Evolutionary conservation across 305 asterid species (phyloP), one percentile per base, ranked within the genome.

Genomic region (Lippia alba): DNA sequence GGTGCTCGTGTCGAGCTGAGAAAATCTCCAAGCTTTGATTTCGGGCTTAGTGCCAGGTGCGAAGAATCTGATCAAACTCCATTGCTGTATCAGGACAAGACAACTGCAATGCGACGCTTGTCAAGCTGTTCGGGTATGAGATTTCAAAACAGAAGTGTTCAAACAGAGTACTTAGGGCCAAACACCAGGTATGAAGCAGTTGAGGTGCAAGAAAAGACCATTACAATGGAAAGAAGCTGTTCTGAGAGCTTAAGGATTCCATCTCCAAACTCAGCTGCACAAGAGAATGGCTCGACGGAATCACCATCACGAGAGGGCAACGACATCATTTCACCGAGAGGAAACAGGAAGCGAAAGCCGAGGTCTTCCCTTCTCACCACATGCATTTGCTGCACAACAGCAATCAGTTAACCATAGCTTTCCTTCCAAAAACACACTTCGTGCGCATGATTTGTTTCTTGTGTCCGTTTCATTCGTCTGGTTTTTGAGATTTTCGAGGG

Each of bases 21-120:
- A 54, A 91, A 85, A 79, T 89, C 79, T 3, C 96, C 96, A 9
- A 88, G 94, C 76, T 89, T 87, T 15, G 92, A 88, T 24, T 89
- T 91, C 59, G 92, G 94, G 30, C 41, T 84, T 6, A 75, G 70
- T 57, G 68, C 80, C 58, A 81, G 78, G 75, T 70, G 83, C 0
- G 83, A 74, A 36, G 94, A 88, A 61, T 91, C 96, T 1, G 97
- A 85, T 71, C 90, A 83, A 78, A 91, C 96, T 19, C 97, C 96
- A 10, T 73, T 88, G 5, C 74, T 91, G 10, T 84, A 73, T 65
- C 83, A 75, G 15, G 91, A 85, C 56, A 86, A 61, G 74, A 63
- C 6, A 36, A 4, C 86, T 16, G 76, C 81, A 17, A 66, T 70
- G 16, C 73, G 94, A 81, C 85, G 90, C 78, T 78, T 81, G 44